Base-by-base conservation (phyloP, 352 stramenopile genomes). In the Phytophthora tubulina region DNA sequence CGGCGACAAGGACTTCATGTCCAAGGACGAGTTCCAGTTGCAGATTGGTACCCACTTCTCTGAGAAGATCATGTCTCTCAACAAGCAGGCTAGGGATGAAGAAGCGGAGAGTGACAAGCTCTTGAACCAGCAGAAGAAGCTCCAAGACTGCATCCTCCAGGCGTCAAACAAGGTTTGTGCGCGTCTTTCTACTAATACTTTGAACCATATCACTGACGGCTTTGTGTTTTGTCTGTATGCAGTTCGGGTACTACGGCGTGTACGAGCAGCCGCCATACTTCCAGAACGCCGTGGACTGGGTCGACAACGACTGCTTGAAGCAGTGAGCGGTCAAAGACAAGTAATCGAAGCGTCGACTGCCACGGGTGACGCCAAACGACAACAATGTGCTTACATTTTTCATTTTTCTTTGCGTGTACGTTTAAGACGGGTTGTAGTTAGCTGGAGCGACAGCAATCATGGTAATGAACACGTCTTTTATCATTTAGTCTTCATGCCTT, bases 221-320 rank as follows among this genome's bases (percentile, higher is more conserved):
- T 6, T 70, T 38, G 13, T 67, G 48, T 14, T 35, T 17, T 70
- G 44, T 65, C 30, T 60, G 33, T 54, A 1, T 60, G 27, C 46
- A 89, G 75, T 86, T 89, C 42, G 80, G 78, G 36, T 88, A 73
- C 62, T 85, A 85, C n/a, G 79, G 79, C 15, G 75, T 85, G 52
- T 89, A 87, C 63, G 81, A 89, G 45, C 69, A 87, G 48, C 52
- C 67, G 7, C 72, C 75, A 9, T 60, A 86, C 77, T 86, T 84
- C 52, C 32, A 78, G 9, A 79, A 80, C 33, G 81, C 81, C 5
- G 35, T 86, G 59, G 53, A 79, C 42, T 89, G 81, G 81, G 67
- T 87, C n/a, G 45, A 79, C 6, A 76, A 82, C 50, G 75, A 75
- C 3, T 89, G 79, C 66, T 50, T 89, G 61, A 63, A 67, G 38